Conservation (phyloP, 2,329 filamentous ascomycete species). For the Scorias spongiosa region DNA sequence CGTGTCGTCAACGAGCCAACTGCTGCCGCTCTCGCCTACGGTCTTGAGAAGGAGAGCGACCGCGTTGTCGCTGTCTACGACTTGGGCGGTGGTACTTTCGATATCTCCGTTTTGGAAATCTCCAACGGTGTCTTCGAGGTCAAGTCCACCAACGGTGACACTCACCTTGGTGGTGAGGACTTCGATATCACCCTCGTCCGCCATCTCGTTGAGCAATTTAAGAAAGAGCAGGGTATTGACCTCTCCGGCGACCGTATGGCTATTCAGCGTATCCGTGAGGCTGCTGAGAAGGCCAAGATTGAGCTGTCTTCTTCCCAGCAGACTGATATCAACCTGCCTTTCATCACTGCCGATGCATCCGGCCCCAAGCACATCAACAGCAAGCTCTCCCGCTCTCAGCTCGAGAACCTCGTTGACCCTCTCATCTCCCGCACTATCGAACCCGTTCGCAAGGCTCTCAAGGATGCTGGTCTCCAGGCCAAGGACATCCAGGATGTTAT, state of each 20-base stretch:
- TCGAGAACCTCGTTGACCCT: constrained; percentile 83
- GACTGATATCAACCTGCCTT: constrained; percentile 96
- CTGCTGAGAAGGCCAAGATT: constrained; percentile 98
- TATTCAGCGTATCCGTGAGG: constrained; percentile 97
- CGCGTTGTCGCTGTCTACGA: constrained; percentile 89
- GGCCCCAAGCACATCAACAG: constrained; percentile 97
- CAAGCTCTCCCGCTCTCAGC: constrained; percentile 83
- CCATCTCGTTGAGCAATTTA: constrained; percentile 87
- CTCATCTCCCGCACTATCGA: constrained; percentile 77
- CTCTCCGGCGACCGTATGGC: constrained; percentile 90
- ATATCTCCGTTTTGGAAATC: constrained; percentile 96
- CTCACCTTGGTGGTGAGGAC: constrained; percentile 94
- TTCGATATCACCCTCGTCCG: constrained; percentile 92
- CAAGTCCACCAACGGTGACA: constrained; percentile 98
- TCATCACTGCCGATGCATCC: constrained; percentile 91
- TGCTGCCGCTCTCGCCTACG: constrained; percentile 87
- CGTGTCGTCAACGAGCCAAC: constrained; percentile 98
- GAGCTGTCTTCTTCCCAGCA: constrained; percentile 89
- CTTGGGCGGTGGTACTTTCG: constrained; percentile 96
- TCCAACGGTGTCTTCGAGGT: constrained; percentile 97
- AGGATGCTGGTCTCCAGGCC: constrained; percentile 80
- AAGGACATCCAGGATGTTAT: constrained; percentile 97
- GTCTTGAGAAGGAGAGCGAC: constrained; percentile 87
- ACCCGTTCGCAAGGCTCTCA: constrained; percentile 88
- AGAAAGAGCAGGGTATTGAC: constrained; percentile 87